Evolutionary conservation across 169 alveolate genomes (phyloP).

Genomic region (Amoebophrya sp.): DNA sequence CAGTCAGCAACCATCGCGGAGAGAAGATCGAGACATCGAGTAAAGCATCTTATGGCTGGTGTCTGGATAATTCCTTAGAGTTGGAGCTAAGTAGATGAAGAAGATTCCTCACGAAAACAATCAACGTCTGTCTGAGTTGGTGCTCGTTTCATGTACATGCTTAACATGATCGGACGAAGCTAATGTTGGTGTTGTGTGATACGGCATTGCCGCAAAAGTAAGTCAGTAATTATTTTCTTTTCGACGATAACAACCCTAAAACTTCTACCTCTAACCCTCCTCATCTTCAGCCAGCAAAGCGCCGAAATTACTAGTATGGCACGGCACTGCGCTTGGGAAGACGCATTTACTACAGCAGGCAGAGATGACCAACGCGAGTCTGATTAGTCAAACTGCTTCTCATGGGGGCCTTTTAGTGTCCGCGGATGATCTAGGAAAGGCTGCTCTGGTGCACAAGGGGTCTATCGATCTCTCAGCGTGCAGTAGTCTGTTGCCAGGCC

Average conservation of each 20-base stretch:
- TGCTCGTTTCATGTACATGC: too few species aligned
- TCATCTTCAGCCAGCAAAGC: neutral
- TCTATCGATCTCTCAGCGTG: neutral
- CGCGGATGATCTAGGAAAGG: neutral
- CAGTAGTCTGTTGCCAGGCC: neutral
- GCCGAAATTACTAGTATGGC: neutral
- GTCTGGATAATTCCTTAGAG: too few species aligned
- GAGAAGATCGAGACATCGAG: too few species aligned
- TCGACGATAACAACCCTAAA: neutral
- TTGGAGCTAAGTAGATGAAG: too few species aligned
- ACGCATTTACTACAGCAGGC: neutral
- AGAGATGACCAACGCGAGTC: neutral
- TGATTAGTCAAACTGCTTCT: neutral
- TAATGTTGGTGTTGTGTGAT: too few species aligned
- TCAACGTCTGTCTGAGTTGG: neutral
- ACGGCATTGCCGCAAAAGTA: too few species aligned
- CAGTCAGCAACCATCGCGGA: too few species aligned
- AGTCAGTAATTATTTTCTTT: too few species aligned
- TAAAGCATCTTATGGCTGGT: too few species aligned
- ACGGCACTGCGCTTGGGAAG: conserved; percentile 11
- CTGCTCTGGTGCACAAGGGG: neutral
- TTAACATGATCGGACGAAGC: too few species aligned
- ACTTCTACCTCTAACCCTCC: neutral
- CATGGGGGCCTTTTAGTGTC: neutral
- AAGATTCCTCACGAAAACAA: too few species aligned